Evolutionary conservation across 2,329 filamentous ascomycete genomes (phyloP), one percentile per base, ranked within the genome.

Genomic region (Geosmithia flava): DNA sequence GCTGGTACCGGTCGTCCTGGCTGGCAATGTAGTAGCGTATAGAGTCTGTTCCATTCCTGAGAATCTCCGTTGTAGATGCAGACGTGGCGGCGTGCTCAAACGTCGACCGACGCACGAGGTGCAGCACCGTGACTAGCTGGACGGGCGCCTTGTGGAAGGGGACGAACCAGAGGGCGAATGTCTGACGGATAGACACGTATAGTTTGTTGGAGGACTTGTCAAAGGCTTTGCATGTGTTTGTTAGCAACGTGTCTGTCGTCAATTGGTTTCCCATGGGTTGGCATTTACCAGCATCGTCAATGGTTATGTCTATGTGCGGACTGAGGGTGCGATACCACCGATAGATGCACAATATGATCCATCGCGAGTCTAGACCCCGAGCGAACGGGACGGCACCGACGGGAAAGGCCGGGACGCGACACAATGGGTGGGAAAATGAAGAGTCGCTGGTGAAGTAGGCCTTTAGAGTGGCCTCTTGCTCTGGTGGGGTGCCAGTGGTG

Each of bases 261-360:
- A n/a, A n/a, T n/a, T n/a, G n/a, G n/a, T n/a, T n/a, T n/a, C n/a
- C n/a, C n/a, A n/a, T n/a, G n/a, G n/a, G n/a, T n/a, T n/a, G n/a
- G n/a, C n/a, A n/a, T n/a, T 42, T 59, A 77, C 75, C 69, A 42
- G 65, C 63, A 3, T 73, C 76, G 52, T 87, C 76, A 17, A 95
- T 70, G 1, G 74, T 67, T 13, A 91, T 66, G 42, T 81, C 72
- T 53, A 93, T 85, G 17, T 71, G 68, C 0, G 89, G 89, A 52
- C 81, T 87, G 59, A 95, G 70, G 53, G 91, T 84, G 58, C 88
- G 87, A 65, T 94, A 91, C 85, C 85, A 90, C 41, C 80, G 78
- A 59, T 87, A 94, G 49, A 95, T 82, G 55, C 74, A 72, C 45
- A 76, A 67, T 17, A 94, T 72, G 6, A 86, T 60, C 65, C 73